Evolutionary conservation across 2,329 filamentous ascomycete species (phyloP).

Genomic region (Plectosphaerella plurivora): DNA sequence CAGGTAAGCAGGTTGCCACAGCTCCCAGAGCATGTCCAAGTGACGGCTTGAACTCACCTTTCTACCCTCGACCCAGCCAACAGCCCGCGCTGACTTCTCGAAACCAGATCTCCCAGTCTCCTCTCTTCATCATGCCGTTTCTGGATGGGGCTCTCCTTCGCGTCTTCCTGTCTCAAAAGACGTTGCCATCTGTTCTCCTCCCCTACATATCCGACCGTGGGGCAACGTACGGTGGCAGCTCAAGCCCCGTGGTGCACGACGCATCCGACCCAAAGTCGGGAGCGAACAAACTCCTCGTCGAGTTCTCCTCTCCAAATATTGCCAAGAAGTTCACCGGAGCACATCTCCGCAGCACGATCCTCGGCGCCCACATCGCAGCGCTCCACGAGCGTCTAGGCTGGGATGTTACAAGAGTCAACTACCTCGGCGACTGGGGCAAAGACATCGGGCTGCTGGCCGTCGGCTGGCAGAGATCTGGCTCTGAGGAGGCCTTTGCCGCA

Average conservation of each 20-base stretch:
- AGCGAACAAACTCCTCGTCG: constrained; percentile 66
- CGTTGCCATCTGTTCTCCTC: constrained; percentile 62
- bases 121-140: constrained; percentile 61
- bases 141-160: constrained; percentile 60
- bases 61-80: not conserved
- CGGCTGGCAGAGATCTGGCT: constrained; percentile 70
- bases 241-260: constrained; percentile 55
- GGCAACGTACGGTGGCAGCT: constrained; percentile 60
- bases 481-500: constrained; percentile 62
- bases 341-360: constrained; percentile 74
- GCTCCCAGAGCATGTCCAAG: not conserved
- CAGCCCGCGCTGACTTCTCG: not conserved
- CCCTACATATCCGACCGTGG: constrained; percentile 64
- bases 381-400: constrained; percentile 67
- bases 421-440: constrained; percentile 78
- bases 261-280: constrained; percentile 54
- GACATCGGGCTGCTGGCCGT: constrained; percentile 70
- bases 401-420: constrained; percentile 72
- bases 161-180: constrained; percentile 72
- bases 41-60: not conserved
- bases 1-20: not conserved
- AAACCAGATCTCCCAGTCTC: constrained; percentile 64
- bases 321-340: constrained; percentile 81
- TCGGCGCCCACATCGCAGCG: constrained; percentile 71
- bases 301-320: constrained; percentile 84